Evolutionary conservation across 1,139 yeast species (phyloP).

Genomic region (Zygosaccharomyces pseudobailii): DNA sequence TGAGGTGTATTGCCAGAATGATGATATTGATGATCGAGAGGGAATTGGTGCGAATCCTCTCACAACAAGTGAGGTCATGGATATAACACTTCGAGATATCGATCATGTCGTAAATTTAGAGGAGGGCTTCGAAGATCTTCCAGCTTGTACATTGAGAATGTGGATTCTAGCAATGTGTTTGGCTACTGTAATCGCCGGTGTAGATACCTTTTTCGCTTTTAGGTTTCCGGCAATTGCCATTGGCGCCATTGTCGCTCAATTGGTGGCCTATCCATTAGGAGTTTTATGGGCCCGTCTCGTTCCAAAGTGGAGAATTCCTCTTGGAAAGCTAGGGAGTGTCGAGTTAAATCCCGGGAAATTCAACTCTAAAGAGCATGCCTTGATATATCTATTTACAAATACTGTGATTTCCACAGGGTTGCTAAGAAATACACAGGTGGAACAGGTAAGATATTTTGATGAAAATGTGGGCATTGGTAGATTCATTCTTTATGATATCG

Average conservation of each 20-base stretch:
- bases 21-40: not conserved
- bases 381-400: slow-evolving; percentile 35
- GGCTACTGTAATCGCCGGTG: slow-evolving; percentile 54
- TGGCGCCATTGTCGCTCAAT: slow-evolving; percentile 52
- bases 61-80: not conserved
- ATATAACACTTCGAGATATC: not conserved
- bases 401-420: slow-evolving; percentile 58
- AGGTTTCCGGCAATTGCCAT: slow-evolving; percentile 53
- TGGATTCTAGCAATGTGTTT: slow-evolving; percentile 50
- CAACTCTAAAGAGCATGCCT: slow-evolving; percentile 60
- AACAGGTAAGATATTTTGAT: slow-evolving; percentile 42
- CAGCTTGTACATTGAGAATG: slow-evolving; percentile 40
- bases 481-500: slow-evolving; percentile 50
- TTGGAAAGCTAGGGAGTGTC: not conserved
- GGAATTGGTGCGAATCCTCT: not conserved
- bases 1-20: not conserved
- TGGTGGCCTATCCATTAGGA: slow-evolving; percentile 62
- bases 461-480: slow-evolving; percentile 47
- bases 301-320: slow-evolving; percentile 39
- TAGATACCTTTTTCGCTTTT: slow-evolving; percentile 55
- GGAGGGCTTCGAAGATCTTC: not conserved
- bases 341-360: slow-evolving; percentile 57
- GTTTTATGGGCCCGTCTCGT: slow-evolving; percentile 43
- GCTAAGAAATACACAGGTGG: slow-evolving; percentile 47
- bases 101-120: not conserved